Base-by-base conservation (phyloP, 371 early-diverging fungal genomes). In the Rhizopus microsporus region DNA sequence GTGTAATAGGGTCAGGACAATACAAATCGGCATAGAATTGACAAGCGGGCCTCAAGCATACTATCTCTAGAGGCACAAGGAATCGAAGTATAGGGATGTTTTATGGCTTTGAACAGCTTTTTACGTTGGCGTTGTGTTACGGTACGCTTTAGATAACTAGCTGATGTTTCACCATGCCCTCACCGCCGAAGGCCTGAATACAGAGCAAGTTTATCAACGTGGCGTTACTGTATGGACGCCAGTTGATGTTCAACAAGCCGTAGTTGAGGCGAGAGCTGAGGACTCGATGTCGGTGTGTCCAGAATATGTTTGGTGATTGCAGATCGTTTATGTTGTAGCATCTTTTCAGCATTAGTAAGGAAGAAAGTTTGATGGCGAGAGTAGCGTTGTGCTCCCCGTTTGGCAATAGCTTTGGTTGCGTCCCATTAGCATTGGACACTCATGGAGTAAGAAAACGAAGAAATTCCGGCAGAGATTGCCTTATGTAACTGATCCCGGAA, bases 81-180 rank as follows among this genome's bases (percentile, higher is more conserved):
- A 15, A 9, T n/a, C 15, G 4, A 5, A 1, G 52, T 43, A 4
- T 0, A 10, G 0, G 53, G 57, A 15, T 62, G 62, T 3, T 6
- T 9, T 0, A 62, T 23, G 17, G 31, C 17, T 1, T 12, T 10
- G 2, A 56, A 52, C 1, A 30, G 5, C 31, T 30, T 15, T 7
- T 56, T 30, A 8, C 39, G 8, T 32, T 53, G 37, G 0, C 57
- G 16, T 7, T 35, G 48, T 16, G 17, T 4, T 7, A 53, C 17
- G 0, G 57, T 56, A 5, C 17, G 7, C n/a, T n/a, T n/a, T n/a
- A n/a, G n/a, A n/a, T n/a, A n/a, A n/a, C n/a, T n/a, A n/a, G n/a
- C n/a, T n/a, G 62, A 57, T 9, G 5, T 32, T 16, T 62, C 62
- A 43, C 57, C 48, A 12, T 48, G 32, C 40, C 57, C 62, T 5